phyloP scores from a whole-genome alignment of 768 basidiomycete genomes.

The Sistotremastrum niveocremeum region DNA sequence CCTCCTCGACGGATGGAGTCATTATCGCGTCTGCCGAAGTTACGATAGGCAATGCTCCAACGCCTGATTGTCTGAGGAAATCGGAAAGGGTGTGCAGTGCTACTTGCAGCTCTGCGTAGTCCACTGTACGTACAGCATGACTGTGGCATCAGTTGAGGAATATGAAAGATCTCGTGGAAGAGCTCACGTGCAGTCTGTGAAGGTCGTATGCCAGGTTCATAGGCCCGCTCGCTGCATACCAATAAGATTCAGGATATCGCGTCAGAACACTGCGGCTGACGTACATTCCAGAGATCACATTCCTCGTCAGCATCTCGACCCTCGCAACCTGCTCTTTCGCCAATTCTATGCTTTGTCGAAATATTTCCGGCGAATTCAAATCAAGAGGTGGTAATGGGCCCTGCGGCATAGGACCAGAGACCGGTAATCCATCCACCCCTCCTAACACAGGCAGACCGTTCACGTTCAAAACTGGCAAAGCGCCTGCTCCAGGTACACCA shows the following conservation, averaged over 20 bases:
- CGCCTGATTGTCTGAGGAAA: conserved; percentile 41
- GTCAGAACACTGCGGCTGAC: conserved; percentile 12
- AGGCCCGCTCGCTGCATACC: conserved; percentile 42
- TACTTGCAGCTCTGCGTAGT: conserved; percentile 39
- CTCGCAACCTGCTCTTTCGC: conserved; percentile 35
- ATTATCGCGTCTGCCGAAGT: conserved; percentile 10
- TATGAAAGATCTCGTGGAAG: not conserved
- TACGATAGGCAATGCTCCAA: conserved; percentile 49
- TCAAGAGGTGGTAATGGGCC: conserved; percentile 17
- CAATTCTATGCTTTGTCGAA: conserved; percentile 42
- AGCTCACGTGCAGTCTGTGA: conserved; percentile 39
- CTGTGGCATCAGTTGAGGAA: not conserved
- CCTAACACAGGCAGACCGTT: too few relatives aligned
- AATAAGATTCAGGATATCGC: not conserved
- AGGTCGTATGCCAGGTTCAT: conserved; percentile 40
- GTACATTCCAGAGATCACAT: conserved; percentile 40
- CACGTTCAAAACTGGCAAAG: too few relatives aligned
- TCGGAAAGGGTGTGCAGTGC: conserved; percentile 32
- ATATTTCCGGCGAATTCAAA: conserved; percentile 45
- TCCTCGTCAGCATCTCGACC: conserved; percentile 35
- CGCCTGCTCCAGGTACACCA: too few relatives aligned
- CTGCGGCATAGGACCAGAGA: too few relatives aligned
- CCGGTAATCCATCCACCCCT: too few relatives aligned
- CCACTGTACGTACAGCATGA: conserved; percentile 20
- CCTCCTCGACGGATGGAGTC: conserved; percentile 14